A percentile compares a stretch with the other conserved stretches of the same genome.
Conservation (phyloP, 2,329 filamentous ascomycete genomes). For the Fusarium solani-melongenae region DNA sequence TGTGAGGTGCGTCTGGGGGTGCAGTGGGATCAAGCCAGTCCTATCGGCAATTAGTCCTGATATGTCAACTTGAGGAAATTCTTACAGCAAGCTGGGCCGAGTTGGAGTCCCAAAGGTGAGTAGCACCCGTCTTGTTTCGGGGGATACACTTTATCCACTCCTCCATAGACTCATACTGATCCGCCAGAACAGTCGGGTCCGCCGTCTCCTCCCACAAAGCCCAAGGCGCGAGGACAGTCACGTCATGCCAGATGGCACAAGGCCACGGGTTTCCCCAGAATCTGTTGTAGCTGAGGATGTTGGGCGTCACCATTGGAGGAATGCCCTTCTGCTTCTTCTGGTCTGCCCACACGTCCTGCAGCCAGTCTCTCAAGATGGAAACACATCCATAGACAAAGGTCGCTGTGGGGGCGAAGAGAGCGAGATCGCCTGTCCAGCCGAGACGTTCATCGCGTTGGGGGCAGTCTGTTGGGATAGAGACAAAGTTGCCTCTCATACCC, state of each 20-base stretch:
- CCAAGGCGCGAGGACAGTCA: constrained; percentile 54
- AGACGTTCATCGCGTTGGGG: constrained; percentile 66
- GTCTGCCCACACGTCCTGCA: constrained; percentile 34
- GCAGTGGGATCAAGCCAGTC: constrained; percentile 63
- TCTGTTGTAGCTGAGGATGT: constrained; percentile 15
- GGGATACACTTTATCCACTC: constrained; percentile 51
- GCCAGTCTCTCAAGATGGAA: constrained; percentile 57
- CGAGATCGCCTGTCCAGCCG: constrained; percentile 64
- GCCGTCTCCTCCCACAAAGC: constrained; percentile 53
- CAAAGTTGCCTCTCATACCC: constrained; percentile 69
- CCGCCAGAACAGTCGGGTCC: constrained; percentile 49
- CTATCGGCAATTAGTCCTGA: constrained; percentile 40
- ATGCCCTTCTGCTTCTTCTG: constrained; percentile 31
- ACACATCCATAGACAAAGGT: constrained; percentile 64
- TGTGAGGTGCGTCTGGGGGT: constrained; percentile 52
- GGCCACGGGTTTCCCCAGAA: constrained; percentile 39
- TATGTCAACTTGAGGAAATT: rapidly evolving
- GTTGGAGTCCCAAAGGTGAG: constrained; percentile 52
- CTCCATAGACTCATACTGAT: constrained; percentile 54
- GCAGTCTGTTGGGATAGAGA: constrained; percentile 68
- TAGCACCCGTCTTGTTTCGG: constrained; percentile 47
- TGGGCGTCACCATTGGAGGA: constrained; percentile 37
- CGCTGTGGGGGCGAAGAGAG: constrained; percentile 62
- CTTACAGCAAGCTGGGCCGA: constrained; percentile 35
- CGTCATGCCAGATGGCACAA: constrained; percentile 57